phyloP scores from a whole-genome alignment of 352 stramenopile species.

The Pythium plurisporium region DNA sequence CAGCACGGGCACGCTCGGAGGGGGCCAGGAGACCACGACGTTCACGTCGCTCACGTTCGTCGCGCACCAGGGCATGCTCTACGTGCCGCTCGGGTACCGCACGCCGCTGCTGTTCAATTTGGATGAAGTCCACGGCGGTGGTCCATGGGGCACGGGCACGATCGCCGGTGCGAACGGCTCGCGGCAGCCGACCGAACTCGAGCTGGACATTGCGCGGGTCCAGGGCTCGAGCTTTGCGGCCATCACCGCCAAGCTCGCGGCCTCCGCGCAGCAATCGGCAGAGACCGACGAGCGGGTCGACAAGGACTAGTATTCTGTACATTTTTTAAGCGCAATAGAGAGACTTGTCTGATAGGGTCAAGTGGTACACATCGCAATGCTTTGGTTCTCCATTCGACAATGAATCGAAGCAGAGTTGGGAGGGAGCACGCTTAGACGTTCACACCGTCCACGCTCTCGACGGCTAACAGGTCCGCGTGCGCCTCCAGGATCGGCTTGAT shows the following conservation, averaged over 20 bases:
- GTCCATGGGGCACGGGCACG: slow-evolving; percentile 78
- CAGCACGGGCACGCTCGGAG: slow-evolving; percentile 68
- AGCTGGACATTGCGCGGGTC: slow-evolving; percentile 68
- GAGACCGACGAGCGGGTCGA: too few species aligned
- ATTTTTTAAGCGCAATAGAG: too few species aligned
- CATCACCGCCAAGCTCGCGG: slow-evolving; percentile 78
- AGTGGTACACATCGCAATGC: too few species aligned
- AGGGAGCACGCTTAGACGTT: slow-evolving; percentile 96
- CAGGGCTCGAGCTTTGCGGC: slow-evolving; percentile 81
- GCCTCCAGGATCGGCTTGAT: slow-evolving; percentile 92
- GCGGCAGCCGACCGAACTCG: slow-evolving; percentile 68
- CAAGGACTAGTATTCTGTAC: too few species aligned
- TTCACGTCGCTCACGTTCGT: slow-evolving; percentile 83
- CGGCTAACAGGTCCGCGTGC: slow-evolving; percentile 85
- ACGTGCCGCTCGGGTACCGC: slow-evolving; percentile 80
- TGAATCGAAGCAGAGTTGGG: too few species aligned
- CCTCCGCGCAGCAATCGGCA: too few species aligned
- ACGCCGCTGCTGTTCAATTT: slow-evolving; percentile 58
- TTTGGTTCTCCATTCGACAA: too few species aligned
- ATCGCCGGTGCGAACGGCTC: slow-evolving; percentile 78
- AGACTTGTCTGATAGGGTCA: too few species aligned
- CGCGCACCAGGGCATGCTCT: slow-evolving; percentile 88
- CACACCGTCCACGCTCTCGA: slow-evolving; percentile 93
- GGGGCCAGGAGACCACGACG: slow-evolving; percentile 88
- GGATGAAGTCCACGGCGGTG: slow-evolving; percentile 70